Evolutionary conservation across 176 grass and related monocot species (phyloP).

Genomic region (Lolium multiflorum): DNA sequence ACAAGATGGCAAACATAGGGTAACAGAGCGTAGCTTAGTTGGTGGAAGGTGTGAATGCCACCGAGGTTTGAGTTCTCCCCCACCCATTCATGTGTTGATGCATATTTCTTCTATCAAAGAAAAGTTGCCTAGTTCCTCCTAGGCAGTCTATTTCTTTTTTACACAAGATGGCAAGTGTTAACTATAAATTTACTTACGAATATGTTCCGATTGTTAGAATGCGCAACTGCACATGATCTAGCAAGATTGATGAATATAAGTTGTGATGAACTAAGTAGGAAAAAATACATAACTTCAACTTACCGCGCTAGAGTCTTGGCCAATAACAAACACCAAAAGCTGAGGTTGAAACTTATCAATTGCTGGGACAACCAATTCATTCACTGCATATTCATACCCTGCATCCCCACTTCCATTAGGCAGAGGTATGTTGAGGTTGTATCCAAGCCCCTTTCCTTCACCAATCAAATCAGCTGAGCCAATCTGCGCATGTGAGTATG

Average conservation of each 20-base stretch:
- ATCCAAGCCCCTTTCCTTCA: too few relatives aligned
- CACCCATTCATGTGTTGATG: too few relatives aligned
- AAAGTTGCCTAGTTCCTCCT: background rate
- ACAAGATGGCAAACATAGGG: background rate
- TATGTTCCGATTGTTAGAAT: background rate
- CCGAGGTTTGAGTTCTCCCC: too few relatives aligned
- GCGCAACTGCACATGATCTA: background rate
- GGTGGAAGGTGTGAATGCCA: too few relatives aligned
- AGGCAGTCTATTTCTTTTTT: background rate
- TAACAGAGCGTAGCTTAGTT: too few relatives aligned
- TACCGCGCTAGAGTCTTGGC: slow-evolving; percentile 88
- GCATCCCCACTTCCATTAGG: too few relatives aligned
- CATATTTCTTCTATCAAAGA: background rate
- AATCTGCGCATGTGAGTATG: too few relatives aligned
- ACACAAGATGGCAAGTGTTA: background rate
- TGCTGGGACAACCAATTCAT: too few relatives aligned
- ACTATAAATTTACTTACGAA: background rate
- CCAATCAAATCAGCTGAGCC: too few relatives aligned
- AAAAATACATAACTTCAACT: slow-evolving; percentile 32
- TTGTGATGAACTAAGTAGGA: background rate
- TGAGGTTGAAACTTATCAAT: slow-evolving; percentile 69
- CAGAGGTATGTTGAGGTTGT: too few relatives aligned
- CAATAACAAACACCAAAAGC: slow-evolving; percentile 78
- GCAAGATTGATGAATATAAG: background rate
- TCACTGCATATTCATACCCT: too few relatives aligned